Evolutionary conservation across 352 stramenopile genomes (phyloP).

Genomic region (Pythium utonaiense): DNA sequence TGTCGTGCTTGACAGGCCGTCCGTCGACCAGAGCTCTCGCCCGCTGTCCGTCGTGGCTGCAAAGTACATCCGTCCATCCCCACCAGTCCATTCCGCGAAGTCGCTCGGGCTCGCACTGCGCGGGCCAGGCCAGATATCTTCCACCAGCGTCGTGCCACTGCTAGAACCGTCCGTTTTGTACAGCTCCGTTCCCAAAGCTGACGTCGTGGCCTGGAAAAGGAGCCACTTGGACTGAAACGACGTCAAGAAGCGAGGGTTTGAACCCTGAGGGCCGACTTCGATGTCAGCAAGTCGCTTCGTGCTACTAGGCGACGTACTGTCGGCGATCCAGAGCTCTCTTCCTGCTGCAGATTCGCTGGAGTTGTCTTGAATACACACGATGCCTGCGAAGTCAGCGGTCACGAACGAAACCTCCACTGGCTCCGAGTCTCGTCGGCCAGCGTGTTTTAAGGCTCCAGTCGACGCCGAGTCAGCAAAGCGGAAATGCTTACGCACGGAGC

Average conservation of each 20-base stretch:
- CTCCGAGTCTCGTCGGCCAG: conserved; percentile 41
- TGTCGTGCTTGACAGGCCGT: conserved; percentile 35
- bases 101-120: conserved; percentile 40
- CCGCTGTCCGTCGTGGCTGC: conserved; percentile 39
- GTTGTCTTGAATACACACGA: conserved; percentile 55
- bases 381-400: conserved; percentile 60
- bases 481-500: conserved; percentile 46
- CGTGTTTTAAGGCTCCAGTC: conserved; percentile 67
- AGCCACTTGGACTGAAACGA: conserved; percentile 33
- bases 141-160: conserved; percentile 38
- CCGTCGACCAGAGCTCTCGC: conserved; percentile 69
- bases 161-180: conserved; percentile 55
- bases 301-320: conserved; percentile 26
- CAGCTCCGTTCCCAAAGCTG: conserved; percentile 45
- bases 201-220: conserved; percentile 51
- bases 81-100: conserved; percentile 37
- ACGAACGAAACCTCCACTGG: conserved; percentile 28
- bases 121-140: conserved; percentile 50
- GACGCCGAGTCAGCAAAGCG: conserved; percentile 66
- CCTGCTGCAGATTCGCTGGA: conserved; percentile 10
- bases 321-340: conserved; percentile 61
- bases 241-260: conserved; percentile 42
- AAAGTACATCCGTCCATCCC: conserved; percentile 50
- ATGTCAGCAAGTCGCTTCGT: conserved; percentile 54
- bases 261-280: conserved; percentile 23